These are phyloP conservation scores for Russula foetens DNA, from an alignment of 768 basidiomycete species.

Conservation along the genomic window DNA sequence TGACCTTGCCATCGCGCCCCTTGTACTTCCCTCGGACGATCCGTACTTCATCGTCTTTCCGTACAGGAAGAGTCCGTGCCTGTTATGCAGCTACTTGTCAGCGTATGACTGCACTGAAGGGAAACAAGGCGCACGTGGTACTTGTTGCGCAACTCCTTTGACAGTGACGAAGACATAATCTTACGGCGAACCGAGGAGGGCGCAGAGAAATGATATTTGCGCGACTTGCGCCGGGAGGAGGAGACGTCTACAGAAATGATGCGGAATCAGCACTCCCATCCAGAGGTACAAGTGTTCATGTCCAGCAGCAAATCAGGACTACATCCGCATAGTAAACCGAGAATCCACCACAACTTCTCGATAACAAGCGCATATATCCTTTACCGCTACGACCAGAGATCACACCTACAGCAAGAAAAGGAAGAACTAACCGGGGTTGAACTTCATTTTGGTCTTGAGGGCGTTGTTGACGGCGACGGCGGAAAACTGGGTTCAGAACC, in stretches of 20 bases:
- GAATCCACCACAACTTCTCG: conserved; percentile 40
- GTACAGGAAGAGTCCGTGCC: conserved; percentile 88
- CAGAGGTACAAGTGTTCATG: conserved; percentile 16
- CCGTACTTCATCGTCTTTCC: conserved; percentile 97
- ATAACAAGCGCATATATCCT: conserved; percentile 22
- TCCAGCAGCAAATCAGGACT: neutral
- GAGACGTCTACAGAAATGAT: conserved; percentile 55
- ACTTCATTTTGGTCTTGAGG: conserved; percentile 67
- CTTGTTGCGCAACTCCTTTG: conserved; percentile 90
- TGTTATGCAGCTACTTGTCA: conserved; percentile 26
- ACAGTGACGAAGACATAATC: conserved; percentile 95
- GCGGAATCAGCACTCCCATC: conserved; percentile 27
- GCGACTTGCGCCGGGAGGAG: conserved; percentile 93
- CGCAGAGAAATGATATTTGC: conserved; percentile 96
- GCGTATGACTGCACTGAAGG: neutral
- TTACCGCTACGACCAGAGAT: conserved; percentile 20
- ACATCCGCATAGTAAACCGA: conserved; percentile 31
- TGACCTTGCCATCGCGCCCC: conserved; percentile 97
- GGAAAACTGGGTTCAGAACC: conserved; percentile 20
- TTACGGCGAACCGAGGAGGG: conserved; percentile 93
- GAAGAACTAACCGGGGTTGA: conserved; percentile 65
- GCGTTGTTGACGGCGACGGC: conserved; percentile 45
- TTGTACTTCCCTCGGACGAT: conserved; percentile 98
- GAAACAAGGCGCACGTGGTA: conserved; percentile 54
- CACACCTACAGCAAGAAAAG: conserved; percentile 19